Evolutionary conservation across 2,329 filamentous ascomycete species (phyloP).

Genomic region (Colletotrichum plurivorum): DNA sequence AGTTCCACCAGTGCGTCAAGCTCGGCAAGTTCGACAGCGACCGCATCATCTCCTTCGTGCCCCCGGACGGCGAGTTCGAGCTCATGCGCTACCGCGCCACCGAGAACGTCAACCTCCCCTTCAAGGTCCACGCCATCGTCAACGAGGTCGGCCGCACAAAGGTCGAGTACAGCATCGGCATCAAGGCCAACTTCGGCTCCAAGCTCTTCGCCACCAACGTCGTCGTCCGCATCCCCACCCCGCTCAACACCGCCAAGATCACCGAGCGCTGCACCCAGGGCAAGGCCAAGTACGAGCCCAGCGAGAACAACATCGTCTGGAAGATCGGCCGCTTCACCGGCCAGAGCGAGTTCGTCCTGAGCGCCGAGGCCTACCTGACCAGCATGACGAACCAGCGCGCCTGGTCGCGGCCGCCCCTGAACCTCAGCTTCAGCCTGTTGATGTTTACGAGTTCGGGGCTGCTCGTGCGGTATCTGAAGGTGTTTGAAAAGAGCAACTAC

Average conservation of each 20-base stretch:
- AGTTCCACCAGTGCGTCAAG: slow-evolving; percentile 99
- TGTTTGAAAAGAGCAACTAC: slow-evolving; percentile 99
- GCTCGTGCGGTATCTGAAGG: slow-evolving; percentile 94
- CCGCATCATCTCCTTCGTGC: slow-evolving; percentile 96
- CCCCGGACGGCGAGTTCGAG: slow-evolving; percentile 97
- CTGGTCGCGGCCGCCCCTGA: slow-evolving; percentile 94
- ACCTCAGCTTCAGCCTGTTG: slow-evolving; percentile 90
- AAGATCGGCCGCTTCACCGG: slow-evolving; percentile 99
- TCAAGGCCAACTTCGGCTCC: slow-evolving; percentile 95
- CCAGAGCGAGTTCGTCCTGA: slow-evolving; percentile 96
- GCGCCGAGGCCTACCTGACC: slow-evolving; percentile 91
- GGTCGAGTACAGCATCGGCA: slow-evolving; percentile 98
- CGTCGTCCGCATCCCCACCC: slow-evolving; percentile 92
- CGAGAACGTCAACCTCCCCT: slow-evolving; percentile 98
- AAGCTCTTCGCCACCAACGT: slow-evolving; percentile 99
- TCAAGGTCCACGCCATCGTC: slow-evolving; percentile 99
- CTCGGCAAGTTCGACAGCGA: slow-evolving; percentile 97
- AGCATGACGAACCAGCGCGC: slow-evolving; percentile 99
- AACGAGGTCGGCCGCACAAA: slow-evolving; percentile 97
- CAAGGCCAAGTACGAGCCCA: slow-evolving; percentile 98
- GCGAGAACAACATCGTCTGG: slow-evolving; percentile 98
- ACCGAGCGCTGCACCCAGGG: slow-evolving; percentile 94
- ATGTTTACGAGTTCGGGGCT: slow-evolving; percentile 99
- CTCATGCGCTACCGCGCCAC: slow-evolving; percentile 98
- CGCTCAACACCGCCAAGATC: slow-evolving; percentile 95